These are phyloP conservation scores for Yarrowia hollandica DNA, from an alignment of 805 yeast genomes.

Conservation along the genomic window DNA sequence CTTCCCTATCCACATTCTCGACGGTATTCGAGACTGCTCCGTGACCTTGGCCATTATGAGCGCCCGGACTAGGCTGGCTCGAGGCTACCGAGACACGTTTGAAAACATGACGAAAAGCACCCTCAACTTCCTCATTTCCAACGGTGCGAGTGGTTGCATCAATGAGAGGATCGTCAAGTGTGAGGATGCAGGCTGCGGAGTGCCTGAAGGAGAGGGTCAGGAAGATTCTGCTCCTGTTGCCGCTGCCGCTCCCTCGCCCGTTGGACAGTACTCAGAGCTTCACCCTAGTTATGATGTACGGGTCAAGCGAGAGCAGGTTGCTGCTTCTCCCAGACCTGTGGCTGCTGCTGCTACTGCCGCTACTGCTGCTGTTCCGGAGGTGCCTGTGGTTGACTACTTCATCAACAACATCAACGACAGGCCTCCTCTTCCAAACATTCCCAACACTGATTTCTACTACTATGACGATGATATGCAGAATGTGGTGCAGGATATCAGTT, in stretches of 20 bases:
- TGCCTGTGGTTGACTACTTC: conserved; percentile 10
- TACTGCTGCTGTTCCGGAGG: conserved; percentile 7
- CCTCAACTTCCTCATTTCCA: conserved; percentile 25
- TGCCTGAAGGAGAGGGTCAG: not conserved
- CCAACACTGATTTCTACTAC: conserved; percentile 31
- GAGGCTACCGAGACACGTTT: conserved; percentile 64
- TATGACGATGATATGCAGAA: conserved; percentile 37
- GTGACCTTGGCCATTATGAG: conserved; percentile 64
- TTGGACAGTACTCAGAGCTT: conserved; percentile 23
- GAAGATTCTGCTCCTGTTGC: not conserved
- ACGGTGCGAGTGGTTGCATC: conserved; percentile 11
- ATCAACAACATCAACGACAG: conserved; percentile 21
- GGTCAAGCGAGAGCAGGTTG: conserved; percentile 3
- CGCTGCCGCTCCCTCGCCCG: not conserved
- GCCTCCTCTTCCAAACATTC: conserved; percentile 4
- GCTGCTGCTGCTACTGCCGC: not conserved
- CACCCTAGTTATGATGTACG: conserved; percentile 21
- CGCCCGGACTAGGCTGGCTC: conserved; percentile 62
- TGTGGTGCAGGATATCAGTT: conserved; percentile 38
- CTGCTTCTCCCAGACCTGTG: not conserved
- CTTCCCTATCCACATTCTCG: conserved; percentile 47
- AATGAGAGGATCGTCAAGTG: conserved; percentile 1
- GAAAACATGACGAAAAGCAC: conserved; percentile 58
- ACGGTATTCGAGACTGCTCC: conserved; percentile 66
- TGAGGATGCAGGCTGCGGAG: not conserved